Evolutionary conservation across 371 early-diverging fungal species (phyloP), one percentile per base, ranked within the genome.

Genomic region (Funneliformis caledonium): DNA sequence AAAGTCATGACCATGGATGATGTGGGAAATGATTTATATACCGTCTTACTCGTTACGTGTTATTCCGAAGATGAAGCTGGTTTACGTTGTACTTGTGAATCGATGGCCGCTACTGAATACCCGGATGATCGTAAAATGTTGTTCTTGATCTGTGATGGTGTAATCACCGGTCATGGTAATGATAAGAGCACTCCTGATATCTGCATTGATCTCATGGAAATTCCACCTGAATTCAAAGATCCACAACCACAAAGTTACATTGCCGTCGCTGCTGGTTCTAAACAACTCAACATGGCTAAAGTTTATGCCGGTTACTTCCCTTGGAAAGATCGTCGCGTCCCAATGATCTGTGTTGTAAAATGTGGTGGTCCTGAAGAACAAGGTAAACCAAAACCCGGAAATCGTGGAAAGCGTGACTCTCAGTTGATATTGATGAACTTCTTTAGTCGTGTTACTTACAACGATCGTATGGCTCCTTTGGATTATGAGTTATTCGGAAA

Each of bases 11-110:
- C 68, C 43, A 80, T 83, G 16, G 77, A 88, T 12, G 88, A 87
- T 10, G 87, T 89, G n/a, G 87, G 88, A 19, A 86, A 88, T 72
- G 92, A 93, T 81, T 84, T 93, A n/a, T 90, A 85, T 78, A 89
- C 89, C 0, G 85, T 91, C 45, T 83, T 94, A 80, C 84, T 95
- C 47, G 96, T 95, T 52, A 95, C 97, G n/a, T 95, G 95, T 86
- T 98, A 97, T 85, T 95, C 96, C 4, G 98, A 98, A 85, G 93
- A 95, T 82, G 92, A 93, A 82, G 94, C 93, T 52, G 94, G 95
- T 10, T 88, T 99, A 59, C 88, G 92, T 31, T 90, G 89, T 14
- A 99, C 99, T 11, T 87, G 99, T 60, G 97, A 98, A 81, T 97
- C 97, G 43, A 87, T 99, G 45, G 94, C 95, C 19, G 86, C 84